A percentile compares a stretch with the other conserved stretches of the same genome.
These are phyloP conservation scores for Fragaria nilgerrensis DNA, from an alignment of 306 rosid species.

Conservation along the genomic window DNA sequence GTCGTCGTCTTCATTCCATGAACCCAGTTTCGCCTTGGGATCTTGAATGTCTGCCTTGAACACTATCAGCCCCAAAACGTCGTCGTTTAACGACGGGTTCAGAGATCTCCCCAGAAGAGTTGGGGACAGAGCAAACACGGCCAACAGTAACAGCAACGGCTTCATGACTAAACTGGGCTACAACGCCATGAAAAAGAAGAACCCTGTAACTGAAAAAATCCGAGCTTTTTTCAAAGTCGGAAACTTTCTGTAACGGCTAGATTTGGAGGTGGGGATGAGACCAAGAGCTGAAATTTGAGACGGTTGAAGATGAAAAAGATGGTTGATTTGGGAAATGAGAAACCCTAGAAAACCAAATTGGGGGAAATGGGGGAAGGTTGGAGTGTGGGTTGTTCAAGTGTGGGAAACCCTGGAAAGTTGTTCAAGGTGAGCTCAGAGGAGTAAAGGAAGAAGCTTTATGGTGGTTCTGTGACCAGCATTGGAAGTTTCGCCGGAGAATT, in stretches of 20 bases:
- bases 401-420: conserved; percentile 38
- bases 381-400: conserved; percentile 10
- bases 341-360: conserved; percentile 13
- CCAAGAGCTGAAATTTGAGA: conserved; percentile 13
- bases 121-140: conserved; percentile 40
- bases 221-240: conserved; percentile 9
- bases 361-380: neutral
- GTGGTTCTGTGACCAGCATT: conserved; percentile 18
- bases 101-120: conserved; percentile 38
- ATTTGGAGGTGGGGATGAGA: conserved; percentile 21
- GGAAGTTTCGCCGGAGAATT: conserved; percentile 11
- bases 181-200: conserved; percentile 36
- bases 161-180: conserved; percentile 41
- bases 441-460: conserved; percentile 6
- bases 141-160: conserved; percentile 26
- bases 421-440: conserved; percentile 7
- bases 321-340: conserved; percentile 18
- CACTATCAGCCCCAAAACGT: conserved; percentile 90
- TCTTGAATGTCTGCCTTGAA: conserved; percentile 88
- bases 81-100: conserved; percentile 87
- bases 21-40: conserved; percentile 60
- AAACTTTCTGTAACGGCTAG: conserved; percentile 41
- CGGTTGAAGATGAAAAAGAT: neutral
- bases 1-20: conserved; percentile 94
- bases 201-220: too few relatives aligned